phyloP scores from a whole-genome alignment of 2,329 filamentous ascomycete species.

The Teratosphaeria epicoccoides region DNA sequence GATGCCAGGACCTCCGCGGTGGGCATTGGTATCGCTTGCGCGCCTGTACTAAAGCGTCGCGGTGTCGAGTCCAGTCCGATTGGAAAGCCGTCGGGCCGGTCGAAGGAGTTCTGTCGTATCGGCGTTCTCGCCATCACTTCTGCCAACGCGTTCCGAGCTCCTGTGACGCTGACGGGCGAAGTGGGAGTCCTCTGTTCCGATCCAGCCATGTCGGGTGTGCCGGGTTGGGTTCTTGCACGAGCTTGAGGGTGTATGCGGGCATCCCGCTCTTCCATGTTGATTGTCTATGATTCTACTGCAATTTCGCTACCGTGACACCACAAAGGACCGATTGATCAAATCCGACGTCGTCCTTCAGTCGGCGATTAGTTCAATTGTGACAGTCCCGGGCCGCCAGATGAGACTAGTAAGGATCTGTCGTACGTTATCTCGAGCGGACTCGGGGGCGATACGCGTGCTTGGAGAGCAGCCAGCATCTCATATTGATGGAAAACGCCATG shows the following conservation, averaged over 20 bases:
- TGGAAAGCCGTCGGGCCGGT: conserved; percentile 19
- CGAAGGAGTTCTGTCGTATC: conserved; percentile 24
- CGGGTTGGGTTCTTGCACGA: background rate
- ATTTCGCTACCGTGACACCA: background rate
- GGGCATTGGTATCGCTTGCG: conserved; percentile 23
- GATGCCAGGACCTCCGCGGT: conserved; percentile 21
- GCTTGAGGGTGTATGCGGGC: background rate
- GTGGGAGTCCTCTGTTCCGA: background rate
- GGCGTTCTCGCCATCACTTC: conserved; percentile 19
- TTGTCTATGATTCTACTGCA: background rate
- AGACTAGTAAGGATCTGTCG: background rate
- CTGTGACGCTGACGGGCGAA: background rate
- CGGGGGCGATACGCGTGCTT: background rate
- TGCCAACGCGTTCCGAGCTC: conserved; percentile 11
- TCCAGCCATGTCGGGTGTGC: background rate
- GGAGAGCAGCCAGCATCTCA: no score
- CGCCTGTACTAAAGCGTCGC: conserved; percentile 25
- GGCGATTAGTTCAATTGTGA: background rate
- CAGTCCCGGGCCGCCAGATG: background rate
- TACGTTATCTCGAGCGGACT: background rate
- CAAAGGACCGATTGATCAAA: background rate
- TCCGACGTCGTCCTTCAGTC: background rate
- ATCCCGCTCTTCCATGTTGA: background rate
- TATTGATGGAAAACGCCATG: no score
- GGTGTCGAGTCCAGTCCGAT: conserved; percentile 19